Evolutionary conservation across 352 stramenopile genomes (phyloP), one percentile per base, ranked within the genome.

Genomic region (Phytophthora brassicae): DNA sequence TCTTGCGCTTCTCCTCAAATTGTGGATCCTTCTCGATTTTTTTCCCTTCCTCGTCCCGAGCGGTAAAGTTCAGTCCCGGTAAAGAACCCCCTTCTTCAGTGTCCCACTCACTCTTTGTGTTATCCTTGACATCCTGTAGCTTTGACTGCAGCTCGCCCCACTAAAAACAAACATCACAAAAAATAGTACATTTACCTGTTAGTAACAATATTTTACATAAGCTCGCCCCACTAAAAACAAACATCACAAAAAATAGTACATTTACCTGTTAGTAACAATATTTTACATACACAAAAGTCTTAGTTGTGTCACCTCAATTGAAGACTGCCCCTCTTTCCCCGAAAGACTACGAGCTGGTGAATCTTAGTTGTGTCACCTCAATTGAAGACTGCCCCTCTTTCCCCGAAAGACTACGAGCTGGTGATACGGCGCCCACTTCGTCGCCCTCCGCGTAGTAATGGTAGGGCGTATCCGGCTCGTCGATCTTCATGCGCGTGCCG

Each of bases 391-490:
- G 55, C 6, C 51, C 31, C 56, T 90, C 72, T 19, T 69, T 69
- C 0, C 79, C 79, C 11, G 80, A 88, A 13, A 84, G 52, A 24
- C 78, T 86, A 26, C 66, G 72, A 45, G 78, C 66, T 1, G 80
- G 82, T 20, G 80, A 89, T 13, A 62, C 48, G n/a, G 69, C 65
- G 24, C 69, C 73, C 16, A 62, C 48, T 13, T 70, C 65, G 24
- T 65, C 72, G n/a, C 46, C 41, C 39, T 69, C 65, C 19, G 61
- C 63, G 66, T 90, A 92, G 63, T 90, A 90, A 52, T 94, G 75
- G 57, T 95, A 98, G 19, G 92, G 92, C 51, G 92, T 98, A 61
- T 97, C 89, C 46, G 92, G 90, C 74, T 98, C 92, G 51, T 97
- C 86, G 61, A 98, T 98, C 72, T 97, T 97, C 80, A 95, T 92